A percentile compares a stretch with the other conserved stretches of the same genome.
phyloP scores from a whole-genome alignment of 202 grass and related monocot species.

The Alloteropsis angusta region DNA sequence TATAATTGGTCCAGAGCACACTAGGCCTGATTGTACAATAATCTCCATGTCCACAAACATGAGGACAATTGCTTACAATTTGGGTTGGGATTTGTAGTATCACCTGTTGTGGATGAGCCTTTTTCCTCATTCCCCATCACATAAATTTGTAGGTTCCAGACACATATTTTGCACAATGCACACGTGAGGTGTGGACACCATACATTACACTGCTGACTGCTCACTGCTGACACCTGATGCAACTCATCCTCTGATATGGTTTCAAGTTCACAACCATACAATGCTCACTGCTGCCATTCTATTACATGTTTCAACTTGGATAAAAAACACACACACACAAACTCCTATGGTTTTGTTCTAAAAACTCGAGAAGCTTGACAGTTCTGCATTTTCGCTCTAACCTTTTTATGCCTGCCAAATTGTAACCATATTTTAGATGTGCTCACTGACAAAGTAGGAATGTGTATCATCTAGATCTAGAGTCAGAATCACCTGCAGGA shows the following conservation, averaged over 20 bases:
- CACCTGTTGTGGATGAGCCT: neutral
- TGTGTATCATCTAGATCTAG: neutral
- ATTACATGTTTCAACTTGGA: neutral
- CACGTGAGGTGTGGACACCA: neutral
- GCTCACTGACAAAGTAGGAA: neutral
- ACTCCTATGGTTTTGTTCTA: neutral
- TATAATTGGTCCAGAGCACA: neutral
- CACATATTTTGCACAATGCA: neutral
- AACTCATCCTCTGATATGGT: neutral
- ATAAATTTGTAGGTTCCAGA: neutral
- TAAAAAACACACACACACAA: neutral
- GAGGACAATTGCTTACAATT: neutral
- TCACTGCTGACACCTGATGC: neutral
- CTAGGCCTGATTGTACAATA: neutral
- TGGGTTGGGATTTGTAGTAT: neutral
- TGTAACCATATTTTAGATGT: neutral
- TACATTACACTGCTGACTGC: neutral
- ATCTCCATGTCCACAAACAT: neutral
- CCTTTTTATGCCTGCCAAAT: neutral
- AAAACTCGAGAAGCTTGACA: neutral
- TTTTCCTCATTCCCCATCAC: neutral
- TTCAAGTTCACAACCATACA: neutral
- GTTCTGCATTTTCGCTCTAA: neutral
- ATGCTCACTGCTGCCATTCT: neutral
- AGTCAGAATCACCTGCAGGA: neutral